Percentiles rank a stretch among this genome's conserved stretches.
Conservation (phyloP, 108 stramenopile genomes). For the Ochromonas danica region DNA sequence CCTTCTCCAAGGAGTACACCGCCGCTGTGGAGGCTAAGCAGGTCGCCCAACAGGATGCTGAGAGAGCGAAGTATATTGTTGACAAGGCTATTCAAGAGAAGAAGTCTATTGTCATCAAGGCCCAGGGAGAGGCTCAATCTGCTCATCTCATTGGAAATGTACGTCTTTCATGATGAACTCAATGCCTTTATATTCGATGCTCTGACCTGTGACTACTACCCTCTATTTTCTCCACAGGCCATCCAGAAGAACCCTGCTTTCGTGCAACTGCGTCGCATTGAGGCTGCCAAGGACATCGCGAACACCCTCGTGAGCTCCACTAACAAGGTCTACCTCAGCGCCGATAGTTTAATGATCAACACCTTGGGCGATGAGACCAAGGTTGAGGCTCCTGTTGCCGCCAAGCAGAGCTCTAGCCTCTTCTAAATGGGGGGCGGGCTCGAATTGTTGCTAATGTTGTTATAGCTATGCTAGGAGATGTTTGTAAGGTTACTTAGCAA, state of each 20-base stretch:
- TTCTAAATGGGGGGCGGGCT: no score
- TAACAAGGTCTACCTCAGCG: conserved; percentile 95
- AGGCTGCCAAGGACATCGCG: conserved; percentile 97
- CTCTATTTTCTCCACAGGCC: no score
- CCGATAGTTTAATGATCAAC: conserved; percentile 92
- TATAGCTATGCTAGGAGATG: neutral
- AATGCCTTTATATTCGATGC: neutral
- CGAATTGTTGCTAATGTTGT: no score
- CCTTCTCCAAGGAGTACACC: conserved; percentile 96
- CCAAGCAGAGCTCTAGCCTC: neutral
- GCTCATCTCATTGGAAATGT: conserved; percentile 87
- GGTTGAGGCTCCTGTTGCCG: neutral
- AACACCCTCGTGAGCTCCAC: conserved; percentile 77
- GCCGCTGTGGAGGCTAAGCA: conserved; percentile 99
- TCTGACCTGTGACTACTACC: no score
- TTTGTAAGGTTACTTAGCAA: neutral
- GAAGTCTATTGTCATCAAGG: conserved; percentile 96
- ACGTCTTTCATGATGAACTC: no score
- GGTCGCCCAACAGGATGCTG: conserved; percentile 98
- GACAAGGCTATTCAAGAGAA: conserved; percentile 94
- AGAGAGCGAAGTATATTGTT: conserved; percentile 96
- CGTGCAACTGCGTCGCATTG: conserved; percentile 96
- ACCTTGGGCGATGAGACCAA: conserved; percentile 4
- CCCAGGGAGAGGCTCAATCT: conserved; percentile 96
- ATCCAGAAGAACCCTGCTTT: conserved; percentile 99